Conservation (phyloP, 768 basidiomycete species). For the Trametes cingulata region DNA sequence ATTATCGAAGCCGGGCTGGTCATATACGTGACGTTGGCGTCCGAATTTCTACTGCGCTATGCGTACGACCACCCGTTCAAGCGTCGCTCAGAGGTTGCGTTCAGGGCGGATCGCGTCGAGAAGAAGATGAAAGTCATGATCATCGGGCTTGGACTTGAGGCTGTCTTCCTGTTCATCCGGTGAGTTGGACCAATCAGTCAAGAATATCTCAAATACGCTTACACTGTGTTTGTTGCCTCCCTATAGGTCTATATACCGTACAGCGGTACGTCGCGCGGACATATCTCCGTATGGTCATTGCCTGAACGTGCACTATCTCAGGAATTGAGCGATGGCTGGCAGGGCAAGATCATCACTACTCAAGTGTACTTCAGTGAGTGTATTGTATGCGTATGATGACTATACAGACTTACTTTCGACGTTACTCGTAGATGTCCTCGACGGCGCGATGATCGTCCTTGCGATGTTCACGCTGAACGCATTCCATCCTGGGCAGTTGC, state of each 20-base stretch:
- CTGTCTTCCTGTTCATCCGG: slow-evolving; percentile 31
- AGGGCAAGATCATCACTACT: slow-evolving; percentile 47
- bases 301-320: no score
- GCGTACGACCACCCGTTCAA: slow-evolving; percentile 38
- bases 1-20: not conserved
- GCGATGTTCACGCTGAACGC: slow-evolving; percentile 36
- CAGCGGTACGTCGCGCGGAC: slow-evolving; percentile 30
- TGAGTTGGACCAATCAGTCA: slow-evolving; percentile 7
- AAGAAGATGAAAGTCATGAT: slow-evolving; percentile 28
- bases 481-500: slow-evolving; percentile 35
- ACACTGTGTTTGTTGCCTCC: not conserved
- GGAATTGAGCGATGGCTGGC: slow-evolving; percentile 49
- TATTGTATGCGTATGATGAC: not conserved
- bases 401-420: not conserved
- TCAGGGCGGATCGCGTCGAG: slow-evolving; percentile 9
- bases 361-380: slow-evolving; percentile 45
- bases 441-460: slow-evolving; percentile 36
- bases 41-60: slow-evolving; percentile 48
- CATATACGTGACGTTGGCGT: slow-evolving; percentile 40
- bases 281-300: no score
- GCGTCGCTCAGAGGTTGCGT: no score
- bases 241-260: slow-evolving; percentile 49
- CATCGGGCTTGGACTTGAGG: slow-evolving; percentile 24
- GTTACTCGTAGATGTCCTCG: slow-evolving; percentile 27
- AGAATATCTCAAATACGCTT: slow-evolving; percentile 6